Base-by-base conservation (phyloP, 306 rosid species). In the Hippophae tibetana region DNA sequence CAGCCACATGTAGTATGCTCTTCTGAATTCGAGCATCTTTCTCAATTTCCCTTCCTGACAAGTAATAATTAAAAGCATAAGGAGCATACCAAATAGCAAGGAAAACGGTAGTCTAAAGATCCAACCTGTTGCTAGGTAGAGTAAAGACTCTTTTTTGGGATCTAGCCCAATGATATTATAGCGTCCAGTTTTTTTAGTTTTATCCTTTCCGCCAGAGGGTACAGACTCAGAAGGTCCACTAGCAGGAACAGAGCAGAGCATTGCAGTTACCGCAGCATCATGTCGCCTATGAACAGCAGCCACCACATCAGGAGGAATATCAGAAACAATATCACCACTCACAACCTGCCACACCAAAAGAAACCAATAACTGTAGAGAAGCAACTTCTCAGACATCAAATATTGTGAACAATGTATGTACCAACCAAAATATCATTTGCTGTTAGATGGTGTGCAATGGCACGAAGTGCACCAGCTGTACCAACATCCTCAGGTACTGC, bases 281-380 rank as follows among this genome's bases (percentile, higher is more conserved):
- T 93, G 86, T 8, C 90, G 89, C 65, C 97, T 82, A 82, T 93
- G 99, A 62, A 90, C 80, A 77, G 99, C 97, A 42, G 99, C 99
- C 58, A 93, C 89, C 43, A 84, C 94, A 69, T 95, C 99, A 52
- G 86, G 84, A 64, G 97, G 86, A 63, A 93, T 94, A 77, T 93
- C 93, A 59, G 95, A 85, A 67, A 93, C 90, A 80, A 93, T 86
- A 82, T 93, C 99, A 41, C 99, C 99, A 68, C 90, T 88, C 62
- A 93, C 85, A 77, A 88, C 87, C 99, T 93, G 94, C 80, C 78
- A 63, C 74, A 74, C 52, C 53, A 62, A 25, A 72, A 57, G 59
- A 62, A 59, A 27, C 49, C 11, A 10, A 49, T 38, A 43, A 47
- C 68, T 72, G 72, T 31, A 56, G 53, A 52, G 43, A 66, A 70